A percentile compares a stretch with the other conserved stretches of the same genome.
phyloP scores from a whole-genome alignment of 257 asterid genomes.

The Galeopsis tetrahit region DNA sequence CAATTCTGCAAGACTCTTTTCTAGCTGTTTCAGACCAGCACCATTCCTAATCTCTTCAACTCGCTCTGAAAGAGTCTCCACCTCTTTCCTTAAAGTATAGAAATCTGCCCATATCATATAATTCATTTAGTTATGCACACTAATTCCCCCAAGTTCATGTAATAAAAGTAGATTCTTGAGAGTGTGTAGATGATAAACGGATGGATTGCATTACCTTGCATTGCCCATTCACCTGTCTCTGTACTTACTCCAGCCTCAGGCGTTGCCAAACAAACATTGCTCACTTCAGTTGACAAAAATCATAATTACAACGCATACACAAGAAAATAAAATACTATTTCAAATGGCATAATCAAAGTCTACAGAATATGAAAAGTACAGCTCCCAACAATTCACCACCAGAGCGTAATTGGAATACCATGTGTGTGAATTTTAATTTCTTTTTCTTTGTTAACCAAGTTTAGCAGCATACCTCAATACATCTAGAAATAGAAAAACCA shows the following conservation, averaged over 20 bases:
- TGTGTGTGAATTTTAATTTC: not conserved
- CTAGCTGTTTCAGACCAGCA: slow-evolving; percentile 80
- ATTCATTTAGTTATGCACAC: not conserved
- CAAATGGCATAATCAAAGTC: not conserved
- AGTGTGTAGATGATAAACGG: not conserved
- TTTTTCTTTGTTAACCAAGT: not conserved
- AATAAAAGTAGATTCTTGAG: not conserved
- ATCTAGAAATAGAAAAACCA: not conserved
- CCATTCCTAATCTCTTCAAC: slow-evolving; percentile 79
- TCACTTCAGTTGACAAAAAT: slow-evolving; percentile 47
- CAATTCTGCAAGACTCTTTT: slow-evolving; percentile 62
- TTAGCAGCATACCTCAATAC: slow-evolving; percentile 16
- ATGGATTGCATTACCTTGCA: slow-evolving; percentile 67
- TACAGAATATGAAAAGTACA: not conserved
- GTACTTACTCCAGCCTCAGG: slow-evolving; percentile 68
- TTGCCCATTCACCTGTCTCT: slow-evolving; percentile 84
- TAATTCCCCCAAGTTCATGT: not conserved
- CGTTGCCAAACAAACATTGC: slow-evolving; percentile 56
- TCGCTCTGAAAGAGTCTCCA: slow-evolving; percentile 64
- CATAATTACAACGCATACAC: not conserved
- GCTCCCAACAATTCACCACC: not conserved
- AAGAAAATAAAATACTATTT: not conserved
- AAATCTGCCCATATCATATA: slow-evolving; percentile 56
- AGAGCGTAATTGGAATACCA: not conserved
- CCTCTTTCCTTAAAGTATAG: slow-evolving; percentile 82